Evolutionary conservation across 257 asterid species (phyloP).

Genomic region (Nicotiana knightiana): DNA sequence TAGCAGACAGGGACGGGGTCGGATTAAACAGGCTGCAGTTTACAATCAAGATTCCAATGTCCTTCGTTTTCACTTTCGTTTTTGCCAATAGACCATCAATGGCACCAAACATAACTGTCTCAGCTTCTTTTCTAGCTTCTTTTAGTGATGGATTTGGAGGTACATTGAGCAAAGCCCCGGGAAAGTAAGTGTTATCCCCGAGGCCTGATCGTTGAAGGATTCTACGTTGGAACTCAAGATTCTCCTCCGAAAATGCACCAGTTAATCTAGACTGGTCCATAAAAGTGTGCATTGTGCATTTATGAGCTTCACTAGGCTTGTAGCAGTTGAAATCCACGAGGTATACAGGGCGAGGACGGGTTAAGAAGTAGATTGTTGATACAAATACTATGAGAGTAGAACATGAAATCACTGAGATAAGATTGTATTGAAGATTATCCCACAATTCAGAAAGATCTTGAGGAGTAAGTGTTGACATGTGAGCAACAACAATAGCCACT

Average conservation of each 20-base stretch:
- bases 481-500: conserved; percentile 23
- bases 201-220: conserved; percentile 37
- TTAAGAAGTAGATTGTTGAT: conserved; percentile 26
- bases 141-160: conserved; percentile 36
- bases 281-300: conserved; percentile 30
- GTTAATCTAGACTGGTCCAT: conserved; percentile 26
- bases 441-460: conserved; percentile 27
- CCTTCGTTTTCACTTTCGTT: conserved; percentile 25
- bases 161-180: conserved; percentile 29
- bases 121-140: conserved; percentile 38
- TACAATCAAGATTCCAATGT: conserved; percentile 34
- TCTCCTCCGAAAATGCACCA: conserved; percentile 27
- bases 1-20: conserved; percentile 37
- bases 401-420: conserved; percentile 25
- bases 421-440: conserved; percentile 33
- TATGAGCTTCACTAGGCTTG: conserved; percentile 31
- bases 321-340: conserved; percentile 32
- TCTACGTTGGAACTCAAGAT: conserved; percentile 32
- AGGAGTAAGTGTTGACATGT: conserved; percentile 26
- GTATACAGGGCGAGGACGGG: conserved; percentile 33
- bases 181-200: conserved; percentile 33
- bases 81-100: conserved; percentile 30
- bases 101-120: conserved; percentile 38
- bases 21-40: conserved; percentile 44
- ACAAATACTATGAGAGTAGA: conserved; percentile 26